These are phyloP conservation scores for Bolboschoenus planiculmis DNA, from an alignment of 176 grass and related monocot genomes.

Conservation along the genomic window DNA sequence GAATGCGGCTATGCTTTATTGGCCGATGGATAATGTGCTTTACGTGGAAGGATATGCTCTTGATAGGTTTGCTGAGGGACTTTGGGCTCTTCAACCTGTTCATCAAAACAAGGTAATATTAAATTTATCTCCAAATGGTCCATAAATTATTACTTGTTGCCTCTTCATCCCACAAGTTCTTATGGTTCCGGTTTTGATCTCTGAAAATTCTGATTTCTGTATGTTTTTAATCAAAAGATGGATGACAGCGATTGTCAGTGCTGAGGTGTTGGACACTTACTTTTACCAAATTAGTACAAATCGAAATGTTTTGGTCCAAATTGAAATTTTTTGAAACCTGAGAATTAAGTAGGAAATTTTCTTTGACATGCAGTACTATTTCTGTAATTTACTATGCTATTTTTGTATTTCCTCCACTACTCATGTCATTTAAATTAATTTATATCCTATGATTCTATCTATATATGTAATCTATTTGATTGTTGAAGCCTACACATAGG, in stretches of 20 bases:
- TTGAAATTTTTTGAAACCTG: no score
- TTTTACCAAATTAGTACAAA: no score
- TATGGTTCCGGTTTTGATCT: neutral
- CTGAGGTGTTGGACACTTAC: no score
- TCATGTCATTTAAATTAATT: neutral
- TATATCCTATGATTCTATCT: neutral
- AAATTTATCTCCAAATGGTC: neutral
- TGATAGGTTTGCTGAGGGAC: constrained; percentile 67
- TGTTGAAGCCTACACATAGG: constrained; percentile 24
- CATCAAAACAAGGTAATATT: constrained; percentile 73
- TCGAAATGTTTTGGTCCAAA: no score
- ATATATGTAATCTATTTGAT: no score
- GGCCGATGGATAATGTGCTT: constrained; percentile 74
- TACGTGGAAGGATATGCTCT: constrained; percentile 91
- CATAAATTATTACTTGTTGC: neutral
- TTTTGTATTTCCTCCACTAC: neutral
- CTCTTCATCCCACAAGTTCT: neutral
- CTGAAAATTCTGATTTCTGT: neutral
- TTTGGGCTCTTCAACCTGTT: constrained; percentile 74
- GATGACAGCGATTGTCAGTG: neutral
- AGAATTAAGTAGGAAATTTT: no score
- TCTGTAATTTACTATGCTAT: no score
- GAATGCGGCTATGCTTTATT: constrained; percentile 89
- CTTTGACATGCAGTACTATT: no score
- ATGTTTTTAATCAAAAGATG: neutral